A percentile compares a stretch with the other conserved stretches of the same genome.
Evolutionary conservation across 2,329 filamentous ascomycete species (phyloP).

Genomic region (Fusarium hainanense): DNA sequence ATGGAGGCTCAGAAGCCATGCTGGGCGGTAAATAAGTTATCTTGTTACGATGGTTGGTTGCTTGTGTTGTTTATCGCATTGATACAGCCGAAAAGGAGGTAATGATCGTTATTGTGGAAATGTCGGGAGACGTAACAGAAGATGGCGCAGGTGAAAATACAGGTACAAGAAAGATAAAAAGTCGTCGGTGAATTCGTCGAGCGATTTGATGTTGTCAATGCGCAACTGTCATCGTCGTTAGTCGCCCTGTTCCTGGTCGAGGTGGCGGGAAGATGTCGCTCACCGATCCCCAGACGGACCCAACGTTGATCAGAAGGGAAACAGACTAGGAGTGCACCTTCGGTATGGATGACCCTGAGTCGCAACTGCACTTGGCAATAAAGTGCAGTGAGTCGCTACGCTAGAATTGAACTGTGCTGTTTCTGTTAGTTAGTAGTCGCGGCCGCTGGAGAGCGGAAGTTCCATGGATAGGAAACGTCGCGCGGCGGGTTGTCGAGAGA

Average conservation of each 20-base stretch:
- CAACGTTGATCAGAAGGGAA: conserved; percentile 30
- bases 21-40: conserved; percentile 29
- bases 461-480: conserved; percentile 41
- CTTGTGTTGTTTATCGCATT: conserved; percentile 31
- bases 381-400: conserved; percentile 7
- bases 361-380: conserved; percentile 35
- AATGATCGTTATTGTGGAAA: conserved; percentile 18
- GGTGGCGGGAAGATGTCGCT: conserved; percentile 40
- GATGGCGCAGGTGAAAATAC: conserved; percentile 16
- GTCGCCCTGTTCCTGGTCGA: conserved; percentile 26
- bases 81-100: conserved; percentile 22
- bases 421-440: conserved; percentile 41
- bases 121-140: conserved; percentile 8
- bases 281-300: conserved; percentile 40
- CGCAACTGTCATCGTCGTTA: conserved; percentile 37
- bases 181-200: conserved; percentile 7
- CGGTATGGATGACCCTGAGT: conserved; percentile 13
- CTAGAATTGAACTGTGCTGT: conserved; percentile 21
- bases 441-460: conserved; percentile 45
- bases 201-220: conserved; percentile 12
- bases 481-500: conserved; percentile 40
- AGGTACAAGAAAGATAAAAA: conserved; percentile 22
- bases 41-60: conserved; percentile 15
- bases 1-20: conserved; percentile 69
- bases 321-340: conserved; percentile 19